Evolutionary conservation across 108 stramenopile genomes (phyloP).

Genomic region (Fragilaria crotonensis): DNA sequence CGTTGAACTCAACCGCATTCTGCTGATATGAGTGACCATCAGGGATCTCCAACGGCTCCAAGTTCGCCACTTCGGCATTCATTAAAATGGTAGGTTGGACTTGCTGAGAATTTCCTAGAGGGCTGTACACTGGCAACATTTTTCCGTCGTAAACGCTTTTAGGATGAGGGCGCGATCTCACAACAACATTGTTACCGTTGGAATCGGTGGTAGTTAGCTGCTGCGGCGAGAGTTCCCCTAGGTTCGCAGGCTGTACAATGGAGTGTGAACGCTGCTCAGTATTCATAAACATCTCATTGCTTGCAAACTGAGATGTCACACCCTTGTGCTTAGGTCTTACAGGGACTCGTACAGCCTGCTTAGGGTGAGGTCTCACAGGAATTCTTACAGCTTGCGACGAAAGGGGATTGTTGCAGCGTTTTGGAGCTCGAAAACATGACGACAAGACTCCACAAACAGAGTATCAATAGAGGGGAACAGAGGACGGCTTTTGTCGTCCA

Average conservation of each 20-base stretch:
- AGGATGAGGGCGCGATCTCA: neutral
- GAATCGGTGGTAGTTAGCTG: neutral
- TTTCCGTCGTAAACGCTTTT: neutral
- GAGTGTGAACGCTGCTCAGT: neutral
- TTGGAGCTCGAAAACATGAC: neutral
- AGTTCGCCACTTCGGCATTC: too few relatives aligned
- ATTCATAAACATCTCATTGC: neutral
- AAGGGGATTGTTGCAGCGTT: neutral
- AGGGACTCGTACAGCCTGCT: neutral
- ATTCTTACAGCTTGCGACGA: neutral
- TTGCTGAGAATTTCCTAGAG: neutral
- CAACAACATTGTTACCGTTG: neutral
- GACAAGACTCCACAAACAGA: neutral
- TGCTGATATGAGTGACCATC: neutral
- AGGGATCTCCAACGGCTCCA: too few relatives aligned
- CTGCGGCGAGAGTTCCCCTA: neutral
- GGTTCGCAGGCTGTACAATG: neutral
- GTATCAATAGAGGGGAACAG: neutral
- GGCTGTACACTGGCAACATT: neutral
- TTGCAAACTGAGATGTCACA: neutral
- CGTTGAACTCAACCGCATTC: neutral
- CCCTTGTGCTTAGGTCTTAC: neutral
- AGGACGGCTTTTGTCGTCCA: neutral
- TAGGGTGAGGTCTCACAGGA: neutral
- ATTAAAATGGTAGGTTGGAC: neutral